Evolutionary conservation across 805 yeast genomes (phyloP).

Genomic region (Maudiozyma saulgeensis): DNA sequence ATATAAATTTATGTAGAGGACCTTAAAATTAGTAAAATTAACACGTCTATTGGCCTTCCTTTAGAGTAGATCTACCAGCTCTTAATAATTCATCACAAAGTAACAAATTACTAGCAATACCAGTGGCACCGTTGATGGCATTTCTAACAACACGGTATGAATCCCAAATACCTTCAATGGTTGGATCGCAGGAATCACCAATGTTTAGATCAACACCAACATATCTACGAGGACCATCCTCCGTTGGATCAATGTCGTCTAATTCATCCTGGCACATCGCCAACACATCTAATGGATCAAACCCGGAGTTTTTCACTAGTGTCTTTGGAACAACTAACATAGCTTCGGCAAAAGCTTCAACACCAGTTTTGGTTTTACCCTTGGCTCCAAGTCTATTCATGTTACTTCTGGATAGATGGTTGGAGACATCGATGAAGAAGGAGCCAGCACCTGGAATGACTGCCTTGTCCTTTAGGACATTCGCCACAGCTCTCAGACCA

Average conservation of each 20-base stretch:
- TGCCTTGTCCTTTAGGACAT: constrained; percentile 74
- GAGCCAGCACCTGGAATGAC: constrained; percentile 98
- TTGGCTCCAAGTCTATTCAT: constrained; percentile 51
- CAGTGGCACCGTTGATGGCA: constrained; percentile 84
- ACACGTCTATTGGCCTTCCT: constrained; percentile 38
- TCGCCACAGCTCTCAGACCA: constrained; percentile 90
- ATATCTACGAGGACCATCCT: constrained; percentile 59
- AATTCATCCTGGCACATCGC: constrained; percentile 72
- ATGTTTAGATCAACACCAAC: constrained; percentile 86
- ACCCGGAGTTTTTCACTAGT: constrained; percentile 83
- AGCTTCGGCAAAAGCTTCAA: constrained; percentile 89
- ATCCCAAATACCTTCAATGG: constrained; percentile 93
- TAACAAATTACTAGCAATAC: constrained; percentile 84
- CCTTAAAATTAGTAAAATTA: not conserved
- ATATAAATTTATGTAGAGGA: not conserved
- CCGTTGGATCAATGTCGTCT: constrained; percentile 18
- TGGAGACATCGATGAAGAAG: constrained; percentile 74
- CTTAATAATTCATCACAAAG: constrained; percentile 92
- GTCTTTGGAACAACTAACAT: constrained; percentile 88
- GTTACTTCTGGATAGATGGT: constrained; percentile 44
- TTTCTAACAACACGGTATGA: constrained; percentile 89
- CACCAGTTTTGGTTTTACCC: constrained; percentile 84
- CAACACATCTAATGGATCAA: constrained; percentile 82
- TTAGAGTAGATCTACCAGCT: constrained; percentile 91
- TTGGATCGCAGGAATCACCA: constrained; percentile 95